These are phyloP conservation scores for Danielia reshetovae DNA, from an alignment of 805 yeast genomes.

Conservation along the genomic window DNA sequence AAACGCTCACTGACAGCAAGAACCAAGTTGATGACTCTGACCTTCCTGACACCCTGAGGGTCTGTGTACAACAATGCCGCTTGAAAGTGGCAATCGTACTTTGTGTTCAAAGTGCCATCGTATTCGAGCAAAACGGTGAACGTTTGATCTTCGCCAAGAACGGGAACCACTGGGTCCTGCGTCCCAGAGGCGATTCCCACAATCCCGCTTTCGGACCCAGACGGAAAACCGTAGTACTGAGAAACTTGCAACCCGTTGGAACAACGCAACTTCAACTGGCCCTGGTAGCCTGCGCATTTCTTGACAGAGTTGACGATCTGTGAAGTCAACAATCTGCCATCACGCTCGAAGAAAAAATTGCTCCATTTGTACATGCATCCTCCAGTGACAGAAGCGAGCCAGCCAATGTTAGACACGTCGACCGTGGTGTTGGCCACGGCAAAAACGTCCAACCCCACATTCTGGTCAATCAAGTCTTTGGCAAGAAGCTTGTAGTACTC, in stretches of 20 bases:
- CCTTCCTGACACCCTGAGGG: slow-evolving; percentile 68
- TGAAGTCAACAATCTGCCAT: slow-evolving; percentile 60
- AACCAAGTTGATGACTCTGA: slow-evolving; percentile 81
- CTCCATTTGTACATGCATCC: slow-evolving; percentile 67
- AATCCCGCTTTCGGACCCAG: slow-evolving; percentile 20
- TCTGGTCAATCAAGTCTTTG: slow-evolving; percentile 48
- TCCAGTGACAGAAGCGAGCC: slow-evolving; percentile 64
- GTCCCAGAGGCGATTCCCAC: slow-evolving; percentile 19
- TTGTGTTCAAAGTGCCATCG: slow-evolving; percentile 69
- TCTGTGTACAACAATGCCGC: slow-evolving; percentile 86
- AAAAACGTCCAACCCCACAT: slow-evolving; percentile 75
- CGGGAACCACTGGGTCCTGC: slow-evolving; percentile 69
- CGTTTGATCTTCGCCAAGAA: slow-evolving; percentile 57
- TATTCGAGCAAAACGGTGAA: slow-evolving; percentile 69
- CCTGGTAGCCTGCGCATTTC: slow-evolving; percentile 67
- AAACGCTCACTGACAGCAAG: slow-evolving; percentile 75
- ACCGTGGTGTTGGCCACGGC: slow-evolving; percentile 61
- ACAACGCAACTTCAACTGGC: slow-evolving; percentile 77
- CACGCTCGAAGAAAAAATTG: slow-evolving; percentile 62
- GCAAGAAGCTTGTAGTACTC: slow-evolving; percentile 61
- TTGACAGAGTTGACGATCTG: slow-evolving; percentile 53
- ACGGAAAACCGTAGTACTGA: slow-evolving; percentile 60
- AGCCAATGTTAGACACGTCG: slow-evolving; percentile 72
- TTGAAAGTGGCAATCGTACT: slow-evolving; percentile 84
- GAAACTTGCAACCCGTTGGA: slow-evolving; percentile 82